phyloP scores from a whole-genome alignment of 257 asterid species.

The Misopates orontium region DNA sequence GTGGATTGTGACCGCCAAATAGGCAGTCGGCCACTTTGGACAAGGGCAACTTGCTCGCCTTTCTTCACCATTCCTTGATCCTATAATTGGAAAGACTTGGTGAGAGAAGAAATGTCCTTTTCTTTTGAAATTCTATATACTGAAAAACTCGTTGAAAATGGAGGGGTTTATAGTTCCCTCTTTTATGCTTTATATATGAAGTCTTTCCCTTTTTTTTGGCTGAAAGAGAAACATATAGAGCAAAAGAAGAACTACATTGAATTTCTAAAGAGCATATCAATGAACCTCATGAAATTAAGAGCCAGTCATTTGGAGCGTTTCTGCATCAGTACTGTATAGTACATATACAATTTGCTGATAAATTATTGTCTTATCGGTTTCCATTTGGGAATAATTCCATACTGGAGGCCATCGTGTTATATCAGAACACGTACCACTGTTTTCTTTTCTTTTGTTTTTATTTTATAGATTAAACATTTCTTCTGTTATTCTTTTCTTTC shows the following conservation, averaged over 20 bases:
- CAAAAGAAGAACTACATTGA: no score
- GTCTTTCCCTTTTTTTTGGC: no score
- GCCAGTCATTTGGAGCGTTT: background rate
- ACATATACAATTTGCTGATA: no score
- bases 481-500: background rate
- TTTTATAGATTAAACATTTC: no score
- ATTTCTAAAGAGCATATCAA: no score
- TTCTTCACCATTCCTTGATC: constrained; percentile 92
- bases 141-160: constrained; percentile 2
- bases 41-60: constrained; percentile 94
- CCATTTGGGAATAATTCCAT: background rate
- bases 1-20: constrained; percentile 82
- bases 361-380: background rate
- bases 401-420: no score
- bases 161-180: no score
- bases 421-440: no score
- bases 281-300: background rate
- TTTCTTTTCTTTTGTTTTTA: no score
- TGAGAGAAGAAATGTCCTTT: constrained; percentile 7
- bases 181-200: background rate
- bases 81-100: constrained; percentile 24
- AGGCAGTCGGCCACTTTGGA: constrained; percentile 87
- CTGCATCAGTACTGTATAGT: no score
- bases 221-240: no score
- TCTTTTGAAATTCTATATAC: constrained; percentile 5